Base-by-base conservation (phyloP, 345 rosid species). In the Hevea brasiliensis region DNA sequence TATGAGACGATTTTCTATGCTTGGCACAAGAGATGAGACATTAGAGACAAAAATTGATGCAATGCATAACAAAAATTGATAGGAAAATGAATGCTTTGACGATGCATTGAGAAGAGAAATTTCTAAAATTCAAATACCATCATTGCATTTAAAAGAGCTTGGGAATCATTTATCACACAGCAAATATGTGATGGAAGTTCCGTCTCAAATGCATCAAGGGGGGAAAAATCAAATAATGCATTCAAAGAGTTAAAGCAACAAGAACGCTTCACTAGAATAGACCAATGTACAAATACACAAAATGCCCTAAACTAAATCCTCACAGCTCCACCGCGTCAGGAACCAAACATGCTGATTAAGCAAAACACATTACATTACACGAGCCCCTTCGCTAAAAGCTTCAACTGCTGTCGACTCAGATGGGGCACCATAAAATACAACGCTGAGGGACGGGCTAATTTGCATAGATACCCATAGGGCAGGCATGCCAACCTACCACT, bases 401-500 rank as follows among this genome's bases (percentile, higher is more conserved):
- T 63, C 80, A 55, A 47, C 74, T 32, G 82, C 80, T 78, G 65
- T 55, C 79, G 64, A 26, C 73, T 67, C 53, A 12, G 37, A 48
- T 40, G 37, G 68, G 69, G 64, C 37, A 32, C 51, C 55, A 59
- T 60, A 75, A 76, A 32, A 45, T 61, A 68, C 68, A 76, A 55
- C 17, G 72, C 4, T 2, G 37, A 32, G 37, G 15, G n/a, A 59
- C 59, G 20, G 66, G 70, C 77, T 40, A 77, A 51, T 67, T 48
- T 74, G 71, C 79, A 71, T 72, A 72, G 70, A 74, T 65, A 79
- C 75, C 79, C 66, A 48, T 8, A 72, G 75, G 83, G 81, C 82
- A 84, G 83, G 83, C 79, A 80, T 10, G 44, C 74, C 82, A 75
- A 77, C 83, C 85, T 40, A 76, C 82, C 83, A 62, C 87, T 61